Evolutionary conservation across 169 alveolate genomes (phyloP), one percentile per base, ranked within the genome.

Genomic region (Cryptosporidium sp.): DNA sequence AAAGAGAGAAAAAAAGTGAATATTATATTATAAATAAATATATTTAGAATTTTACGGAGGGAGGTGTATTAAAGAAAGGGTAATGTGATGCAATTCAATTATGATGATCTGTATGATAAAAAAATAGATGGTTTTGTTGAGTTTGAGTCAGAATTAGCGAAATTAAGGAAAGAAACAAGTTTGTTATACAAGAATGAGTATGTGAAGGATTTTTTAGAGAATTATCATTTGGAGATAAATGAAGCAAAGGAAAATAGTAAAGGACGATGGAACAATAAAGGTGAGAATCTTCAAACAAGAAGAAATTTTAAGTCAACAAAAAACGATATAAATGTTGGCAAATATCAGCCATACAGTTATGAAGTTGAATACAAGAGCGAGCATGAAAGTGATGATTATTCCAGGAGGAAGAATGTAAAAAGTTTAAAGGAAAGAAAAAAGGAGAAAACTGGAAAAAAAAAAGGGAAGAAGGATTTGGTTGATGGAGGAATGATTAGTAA

Each of bases 21-120:
- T 5, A 37, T 37, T 42, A 7, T 42, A 42, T 42, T 8, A 21
- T 42, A n/a, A 70, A 70, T 70, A 70, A 6, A 21, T 9, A 70
- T 16, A n/a, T 31, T 21, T 10, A 12, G 2, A 4, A 8, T 21
- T 67, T 8, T 31, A 44, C 35, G 10, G 6, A 39, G 39, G 18
- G n/a, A 18, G 23, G 10, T 33, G 8, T 5, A 65, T 10, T 9
- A 3, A 14, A 35, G 29, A 8, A n/a, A 56, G 51, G 9, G 52
- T 26, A 65, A 65, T 65, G 72, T 75, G 68, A 75, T 75, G 86
- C 86, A 56, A 75, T 75, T 75, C 68, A 60, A 75, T 21, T 53
- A 75, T 33, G 71, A 56, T 58, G 86, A 73, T n/a, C 65, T 21
- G 9, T n/a, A 45, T 62, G 42, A 35, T 8, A 65, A 45, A 29